Evolutionary conservation across 768 basidiomycete species (phyloP).

Genomic region (Pleurotus pulmonarius): DNA sequence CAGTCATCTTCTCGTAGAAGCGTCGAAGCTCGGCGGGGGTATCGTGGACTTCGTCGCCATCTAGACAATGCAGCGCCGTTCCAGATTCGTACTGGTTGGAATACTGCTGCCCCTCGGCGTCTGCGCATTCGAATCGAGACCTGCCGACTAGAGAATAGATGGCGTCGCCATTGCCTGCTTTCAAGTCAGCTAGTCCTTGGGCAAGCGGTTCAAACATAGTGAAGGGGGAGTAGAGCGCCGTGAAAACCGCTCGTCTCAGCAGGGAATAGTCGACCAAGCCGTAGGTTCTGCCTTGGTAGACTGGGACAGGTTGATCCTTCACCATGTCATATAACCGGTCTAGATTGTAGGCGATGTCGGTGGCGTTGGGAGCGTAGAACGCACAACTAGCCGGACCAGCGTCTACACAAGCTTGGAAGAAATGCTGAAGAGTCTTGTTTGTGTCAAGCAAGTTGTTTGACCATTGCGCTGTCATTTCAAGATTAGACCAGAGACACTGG

Average conservation of each 20-base stretch:
- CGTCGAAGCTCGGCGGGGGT: slow-evolving; percentile 22
- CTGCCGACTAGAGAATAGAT: slow-evolving; percentile 18
- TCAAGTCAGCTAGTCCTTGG: slow-evolving; percentile 29
- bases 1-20: slow-evolving; percentile 21
- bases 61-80: slow-evolving; percentile 28
- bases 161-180: slow-evolving; percentile 23
- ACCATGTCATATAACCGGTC: slow-evolving; percentile 29
- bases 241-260: slow-evolving; percentile 27
- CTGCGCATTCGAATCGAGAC: slow-evolving; percentile 26
- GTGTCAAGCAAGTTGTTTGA: slow-evolving; percentile 32
- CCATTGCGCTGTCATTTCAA: slow-evolving; percentile 24
- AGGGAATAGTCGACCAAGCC: slow-evolving; percentile 33
- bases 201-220: slow-evolving; percentile 29
- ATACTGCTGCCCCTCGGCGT: slow-evolving; percentile 12
- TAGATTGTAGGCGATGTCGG: slow-evolving; percentile 29
- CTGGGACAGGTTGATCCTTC: slow-evolving; percentile 27
- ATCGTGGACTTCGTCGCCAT: slow-evolving; percentile 26
- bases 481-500: too few relatives aligned
- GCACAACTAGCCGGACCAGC: slow-evolving; percentile 32
- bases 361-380: slow-evolving; percentile 33
- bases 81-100: slow-evolving; percentile 9
- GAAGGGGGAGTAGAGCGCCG: slow-evolving; percentile 31
- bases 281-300: slow-evolving; percentile 23
- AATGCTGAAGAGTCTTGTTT: slow-evolving; percentile 28
- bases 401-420: slow-evolving; percentile 31